These are phyloP conservation scores for Tylopilus plumbeoviolaceoides DNA, from an alignment of 768 basidiomycete genomes.

Conservation along the genomic window DNA sequence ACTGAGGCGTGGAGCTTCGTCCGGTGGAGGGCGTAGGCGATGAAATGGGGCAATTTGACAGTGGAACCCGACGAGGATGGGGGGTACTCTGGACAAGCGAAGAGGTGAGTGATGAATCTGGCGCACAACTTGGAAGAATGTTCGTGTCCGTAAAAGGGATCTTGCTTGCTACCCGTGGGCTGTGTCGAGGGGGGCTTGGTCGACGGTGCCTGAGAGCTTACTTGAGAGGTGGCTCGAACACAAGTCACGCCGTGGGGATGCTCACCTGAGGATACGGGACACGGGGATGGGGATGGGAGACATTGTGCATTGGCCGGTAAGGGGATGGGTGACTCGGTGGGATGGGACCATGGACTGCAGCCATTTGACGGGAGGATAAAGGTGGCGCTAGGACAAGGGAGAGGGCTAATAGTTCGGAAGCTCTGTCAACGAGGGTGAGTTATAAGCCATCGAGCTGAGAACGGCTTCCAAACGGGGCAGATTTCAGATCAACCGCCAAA, in stretches of 20 bases:
- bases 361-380: slow-evolving; percentile 17
- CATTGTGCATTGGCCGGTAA: slow-evolving; percentile 19
- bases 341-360: slow-evolving; percentile 31
- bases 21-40: slow-evolving; percentile 65
- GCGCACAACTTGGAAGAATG: slow-evolving; percentile 62
- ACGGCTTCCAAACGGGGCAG: slow-evolving; percentile 9
- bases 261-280: slow-evolving; percentile 29
- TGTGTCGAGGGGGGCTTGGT: slow-evolving; percentile 31
- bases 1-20: slow-evolving; percentile 60
- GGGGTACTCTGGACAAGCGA: slow-evolving; percentile 82
- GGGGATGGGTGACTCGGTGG: slow-evolving; percentile 27
- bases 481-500: slow-evolving; percentile 7
- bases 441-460: slow-evolving; percentile 24
- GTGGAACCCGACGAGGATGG: slow-evolving; percentile 37
- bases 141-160: slow-evolving; percentile 60
- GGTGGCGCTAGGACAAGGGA: slow-evolving; percentile 18
- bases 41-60: slow-evolving; percentile 50
- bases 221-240: neutral
- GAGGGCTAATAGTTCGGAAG: slow-evolving; percentile 18
- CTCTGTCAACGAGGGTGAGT: slow-evolving; percentile 10
- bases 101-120: slow-evolving; percentile 80
- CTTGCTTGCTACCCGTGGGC: slow-evolving; percentile 21
- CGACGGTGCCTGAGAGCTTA: slow-evolving; percentile 19
- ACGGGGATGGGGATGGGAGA: slow-evolving; percentile 26
- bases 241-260: no score